Conservation (phyloP, 345 rosid species). For the Triadica sebifera region DNA sequence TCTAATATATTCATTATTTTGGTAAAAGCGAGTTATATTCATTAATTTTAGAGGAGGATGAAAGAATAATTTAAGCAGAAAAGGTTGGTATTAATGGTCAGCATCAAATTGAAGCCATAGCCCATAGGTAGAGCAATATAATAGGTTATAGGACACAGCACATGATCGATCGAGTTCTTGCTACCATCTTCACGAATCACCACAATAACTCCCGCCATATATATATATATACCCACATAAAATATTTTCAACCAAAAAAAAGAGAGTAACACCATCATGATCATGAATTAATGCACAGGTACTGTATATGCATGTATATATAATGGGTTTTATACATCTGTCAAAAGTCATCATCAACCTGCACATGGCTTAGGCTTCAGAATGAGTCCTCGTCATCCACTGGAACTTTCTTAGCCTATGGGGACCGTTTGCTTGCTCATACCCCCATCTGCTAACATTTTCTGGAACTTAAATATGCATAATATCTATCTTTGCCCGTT, state of each 20-base stretch:
- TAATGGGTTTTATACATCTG: neutral
- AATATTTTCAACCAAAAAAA: neutral
- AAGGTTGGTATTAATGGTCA: too few species aligned
- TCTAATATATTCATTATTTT: too few species aligned
- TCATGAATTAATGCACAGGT: conserved; percentile 16
- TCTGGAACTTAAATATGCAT: too few species aligned
- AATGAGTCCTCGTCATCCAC: conserved; percentile 26
- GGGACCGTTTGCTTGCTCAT: conserved; percentile 29
- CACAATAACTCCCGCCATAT: conserved; percentile 18
- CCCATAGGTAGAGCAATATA: neutral
- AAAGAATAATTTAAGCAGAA: too few species aligned
- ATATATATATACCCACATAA: neutral
- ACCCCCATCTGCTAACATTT: neutral
- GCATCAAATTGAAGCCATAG: neutral
- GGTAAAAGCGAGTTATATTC: too few species aligned
- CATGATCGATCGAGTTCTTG: conserved; percentile 19
- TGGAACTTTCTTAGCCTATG: conserved; percentile 26
- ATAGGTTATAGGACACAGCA: conserved; percentile 23
- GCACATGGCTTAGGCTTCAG: conserved; percentile 32
- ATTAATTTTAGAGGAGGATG: too few species aligned
- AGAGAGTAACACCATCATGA: neutral
- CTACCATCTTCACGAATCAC: conserved; percentile 7
- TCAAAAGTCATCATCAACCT: conserved; percentile 28
- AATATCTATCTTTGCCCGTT: too few species aligned
- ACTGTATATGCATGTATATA: neutral